A percentile compares a stretch with the other conserved stretches of the same genome.
Conservation (phyloP, 768 basidiomycete species). For the Tylopilus sp. region DNA sequence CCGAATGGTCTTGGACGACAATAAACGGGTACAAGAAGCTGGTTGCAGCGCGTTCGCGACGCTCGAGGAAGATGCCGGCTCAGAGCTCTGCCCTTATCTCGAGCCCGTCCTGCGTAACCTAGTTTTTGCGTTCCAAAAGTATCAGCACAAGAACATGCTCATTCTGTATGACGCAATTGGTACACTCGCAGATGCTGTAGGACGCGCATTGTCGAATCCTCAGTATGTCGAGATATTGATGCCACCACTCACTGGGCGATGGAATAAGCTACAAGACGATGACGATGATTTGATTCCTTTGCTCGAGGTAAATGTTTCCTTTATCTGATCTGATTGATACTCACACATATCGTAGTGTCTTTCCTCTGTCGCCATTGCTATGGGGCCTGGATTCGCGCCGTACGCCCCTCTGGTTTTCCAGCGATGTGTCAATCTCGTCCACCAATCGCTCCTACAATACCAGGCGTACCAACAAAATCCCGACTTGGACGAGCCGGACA, state of each 20-base stretch:
- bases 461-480: conserved; percentile 86
- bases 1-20: conserved; percentile 95
- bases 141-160: conserved; percentile 99
- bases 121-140: conserved; percentile 95
- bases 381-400: conserved; percentile 82
- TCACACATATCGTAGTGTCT: conserved; percentile 64
- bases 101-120: conserved; percentile 94
- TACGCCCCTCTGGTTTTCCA: conserved; percentile 92
- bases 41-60: conserved; percentile 99
- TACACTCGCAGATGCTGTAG: conserved; percentile 95
- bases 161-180: conserved; percentile 99
- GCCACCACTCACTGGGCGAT: conserved; percentile 88
- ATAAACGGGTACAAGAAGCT: conserved; percentile 98
- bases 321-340: conserved; percentile 1
- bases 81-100: conserved; percentile 86
- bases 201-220: conserved; percentile 79
- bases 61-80: conserved; percentile 94
- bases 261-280: conserved; percentile 87
- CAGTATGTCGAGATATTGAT: conserved; percentile 91
- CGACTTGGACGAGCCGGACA: conserved; percentile 92
- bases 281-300: conserved; percentile 93
- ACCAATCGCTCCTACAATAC: conserved; percentile 77
- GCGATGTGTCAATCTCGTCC: conserved; percentile 84
- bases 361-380: conserved; percentile 95
- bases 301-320: conserved; percentile 67